A percentile compares a stretch with the other conserved stretches of the same genome.
These are phyloP conservation scores for Zelonia costaricensis DNA, from an alignment of 208 protist species.

Conservation along the genomic window DNA sequence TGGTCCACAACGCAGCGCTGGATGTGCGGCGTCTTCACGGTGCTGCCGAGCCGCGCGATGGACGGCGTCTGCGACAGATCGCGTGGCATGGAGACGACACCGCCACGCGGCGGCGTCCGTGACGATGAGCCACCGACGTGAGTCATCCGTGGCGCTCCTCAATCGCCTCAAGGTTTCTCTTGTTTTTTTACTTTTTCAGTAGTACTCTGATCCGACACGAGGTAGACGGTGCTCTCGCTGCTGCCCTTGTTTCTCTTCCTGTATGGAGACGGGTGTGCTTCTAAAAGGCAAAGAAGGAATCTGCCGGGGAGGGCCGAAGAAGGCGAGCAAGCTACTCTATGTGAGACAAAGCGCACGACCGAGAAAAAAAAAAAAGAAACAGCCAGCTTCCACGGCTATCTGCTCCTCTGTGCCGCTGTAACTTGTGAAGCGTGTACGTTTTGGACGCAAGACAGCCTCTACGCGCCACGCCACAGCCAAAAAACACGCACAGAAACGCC, in stretches of 20 bases:
- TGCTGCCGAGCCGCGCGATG: conserved; percentile 64
- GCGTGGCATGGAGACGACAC: conserved; percentile 57
- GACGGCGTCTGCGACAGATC: conserved; percentile 74
- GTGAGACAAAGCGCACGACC: no score
- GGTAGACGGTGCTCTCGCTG: neutral
- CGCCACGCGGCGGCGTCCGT: conserved; percentile 22
- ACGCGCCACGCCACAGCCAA: no score
- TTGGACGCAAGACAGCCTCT: no score
- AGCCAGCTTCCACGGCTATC: no score
- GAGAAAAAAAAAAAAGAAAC: no score
- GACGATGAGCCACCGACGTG: conserved; percentile 12
- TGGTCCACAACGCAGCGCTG: conserved; percentile 63
- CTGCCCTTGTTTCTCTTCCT: neutral
- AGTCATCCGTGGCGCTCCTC: no score
- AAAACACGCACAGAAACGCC: no score
- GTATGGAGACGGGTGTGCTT: neutral
- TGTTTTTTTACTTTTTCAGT: neutral
- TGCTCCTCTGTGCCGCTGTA: no score
- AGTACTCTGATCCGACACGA: conserved; percentile 8
- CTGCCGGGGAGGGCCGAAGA: no score
- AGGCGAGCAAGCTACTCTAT: no score
- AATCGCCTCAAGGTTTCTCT: neutral
- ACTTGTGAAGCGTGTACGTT: no score
- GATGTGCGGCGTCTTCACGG: conserved; percentile 67
- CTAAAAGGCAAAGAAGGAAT: no score